A percentile compares a stretch with the other conserved stretches of the same genome.
phyloP scores from a whole-genome alignment of 164 flowering plant genomes.

The Vitis riparia region DNA sequence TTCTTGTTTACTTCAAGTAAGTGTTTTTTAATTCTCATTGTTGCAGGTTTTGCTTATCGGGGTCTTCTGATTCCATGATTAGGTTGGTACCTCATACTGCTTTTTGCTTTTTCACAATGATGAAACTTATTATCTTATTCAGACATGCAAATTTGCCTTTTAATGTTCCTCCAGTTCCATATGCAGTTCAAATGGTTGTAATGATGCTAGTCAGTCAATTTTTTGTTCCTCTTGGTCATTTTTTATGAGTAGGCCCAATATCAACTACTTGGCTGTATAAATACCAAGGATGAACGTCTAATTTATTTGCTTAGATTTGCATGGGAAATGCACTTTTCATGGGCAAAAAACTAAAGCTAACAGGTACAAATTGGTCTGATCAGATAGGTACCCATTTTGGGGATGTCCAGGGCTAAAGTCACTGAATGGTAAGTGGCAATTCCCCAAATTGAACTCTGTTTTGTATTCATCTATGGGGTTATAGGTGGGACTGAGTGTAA shows the following conservation, averaged over 20 bases:
- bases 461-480: no score
- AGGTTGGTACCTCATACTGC: constrained; percentile 44
- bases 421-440: no score
- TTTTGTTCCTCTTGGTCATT: not conserved
- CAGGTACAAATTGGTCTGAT: no score
- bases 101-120: not conserved
- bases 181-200: not conserved
- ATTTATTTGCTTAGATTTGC: not conserved
- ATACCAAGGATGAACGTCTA: not conserved
- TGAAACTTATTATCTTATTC: not conserved
- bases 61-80: constrained; percentile 99
- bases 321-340: not conserved
- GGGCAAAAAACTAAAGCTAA: not conserved
- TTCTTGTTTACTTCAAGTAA: not conserved
- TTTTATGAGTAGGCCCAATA: not conserved
- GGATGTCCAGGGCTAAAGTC: no score
- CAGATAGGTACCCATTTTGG: no score
- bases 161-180: not conserved
- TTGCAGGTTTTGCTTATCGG: constrained; percentile 89
- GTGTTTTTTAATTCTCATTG: constrained; percentile 7
- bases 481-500: no score
- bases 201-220: not conserved
- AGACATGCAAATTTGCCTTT: not conserved
- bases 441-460: no score
- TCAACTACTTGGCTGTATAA: not conserved